A percentile compares a stretch with the other conserved stretches of the same genome.
Conservation (phyloP, 495 filamentous ascomycete species). For the Rusavskia elegans region DNA sequence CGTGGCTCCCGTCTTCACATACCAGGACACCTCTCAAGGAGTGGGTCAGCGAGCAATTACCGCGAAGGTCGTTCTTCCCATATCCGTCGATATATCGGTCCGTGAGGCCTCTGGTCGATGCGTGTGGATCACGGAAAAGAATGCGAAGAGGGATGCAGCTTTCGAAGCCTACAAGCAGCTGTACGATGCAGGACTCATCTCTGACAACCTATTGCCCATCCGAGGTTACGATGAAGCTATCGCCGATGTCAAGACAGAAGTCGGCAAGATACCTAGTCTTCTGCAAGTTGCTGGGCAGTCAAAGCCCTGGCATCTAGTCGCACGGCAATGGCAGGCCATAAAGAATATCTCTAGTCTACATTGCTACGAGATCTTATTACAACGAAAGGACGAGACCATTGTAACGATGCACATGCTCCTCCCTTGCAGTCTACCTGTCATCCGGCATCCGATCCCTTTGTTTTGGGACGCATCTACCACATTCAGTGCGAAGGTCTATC, state of each 20-base stretch:
- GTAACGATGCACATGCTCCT: constrained; percentile 21
- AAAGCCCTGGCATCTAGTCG: constrained; percentile 48
- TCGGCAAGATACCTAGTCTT: constrained; percentile 31
- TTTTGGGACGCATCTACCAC: constrained; percentile 27
- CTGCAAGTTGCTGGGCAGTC: constrained; percentile 37
- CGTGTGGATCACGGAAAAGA: constrained; percentile 55
- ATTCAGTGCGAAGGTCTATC: constrained; percentile 5
- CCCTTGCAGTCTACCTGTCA: constrained; percentile 17
- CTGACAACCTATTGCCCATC: constrained; percentile 63
- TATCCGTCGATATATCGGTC: constrained; percentile 46
- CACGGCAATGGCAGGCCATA: constrained; percentile 32
- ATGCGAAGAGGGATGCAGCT: constrained; percentile 66
- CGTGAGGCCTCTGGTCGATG: constrained; percentile 34
- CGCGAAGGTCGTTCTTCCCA: constrained; percentile 55
- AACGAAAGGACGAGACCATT: constrained; percentile 11
- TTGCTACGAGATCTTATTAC: constrained; percentile 18
- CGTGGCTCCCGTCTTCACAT: constrained; percentile 31
- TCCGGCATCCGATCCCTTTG: constrained; percentile 17
- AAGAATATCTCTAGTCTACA: constrained; percentile 13
- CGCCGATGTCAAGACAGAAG: constrained; percentile 18
- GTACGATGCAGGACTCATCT: constrained; percentile 53
- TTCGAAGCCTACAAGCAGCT: constrained; percentile 67
- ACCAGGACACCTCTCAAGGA: constrained; percentile 15
- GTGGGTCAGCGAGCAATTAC: constrained; percentile 19
- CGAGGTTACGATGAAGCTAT: constrained; percentile 18